Evolutionary conservation across 2,329 filamentous ascomycete genomes (phyloP).

Genomic region (Pyricularia grisea): DNA sequence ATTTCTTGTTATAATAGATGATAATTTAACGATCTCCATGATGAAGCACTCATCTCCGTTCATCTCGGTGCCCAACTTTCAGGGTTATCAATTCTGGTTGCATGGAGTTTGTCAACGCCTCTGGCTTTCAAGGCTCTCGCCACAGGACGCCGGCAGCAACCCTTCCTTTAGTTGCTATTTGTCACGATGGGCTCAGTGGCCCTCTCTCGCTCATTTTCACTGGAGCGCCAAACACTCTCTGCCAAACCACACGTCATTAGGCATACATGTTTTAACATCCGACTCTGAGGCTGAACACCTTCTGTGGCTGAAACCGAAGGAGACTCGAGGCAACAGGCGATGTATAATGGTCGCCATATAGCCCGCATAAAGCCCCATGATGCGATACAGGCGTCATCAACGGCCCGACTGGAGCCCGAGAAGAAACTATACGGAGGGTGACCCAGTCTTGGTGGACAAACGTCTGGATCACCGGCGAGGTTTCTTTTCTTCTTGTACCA

Average conservation of each 20-base stretch:
- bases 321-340: neutral
- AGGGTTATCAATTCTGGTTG: neutral
- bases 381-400: neutral
- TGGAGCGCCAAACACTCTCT: neutral
- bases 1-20: conserved; percentile 1
- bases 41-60: neutral
- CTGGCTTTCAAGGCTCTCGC: neutral
- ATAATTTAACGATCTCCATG: neutral
- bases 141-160: neutral
- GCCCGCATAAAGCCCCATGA: neutral
- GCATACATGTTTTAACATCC: neutral
- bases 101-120: neutral
- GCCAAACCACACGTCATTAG: neutral
- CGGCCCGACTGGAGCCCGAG: neutral
- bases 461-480: neutral
- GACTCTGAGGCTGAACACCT: neutral
- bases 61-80: neutral
- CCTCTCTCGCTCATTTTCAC: neutral
- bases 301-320: neutral
- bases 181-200: neutral
- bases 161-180: neutral
- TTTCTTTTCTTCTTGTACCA: neutral
- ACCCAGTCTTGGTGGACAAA: neutral
- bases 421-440: neutral
- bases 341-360: neutral